These are phyloP conservation scores for Ogataea degrootiae DNA, from an alignment of 805 yeast species.

Conservation along the genomic window DNA sequence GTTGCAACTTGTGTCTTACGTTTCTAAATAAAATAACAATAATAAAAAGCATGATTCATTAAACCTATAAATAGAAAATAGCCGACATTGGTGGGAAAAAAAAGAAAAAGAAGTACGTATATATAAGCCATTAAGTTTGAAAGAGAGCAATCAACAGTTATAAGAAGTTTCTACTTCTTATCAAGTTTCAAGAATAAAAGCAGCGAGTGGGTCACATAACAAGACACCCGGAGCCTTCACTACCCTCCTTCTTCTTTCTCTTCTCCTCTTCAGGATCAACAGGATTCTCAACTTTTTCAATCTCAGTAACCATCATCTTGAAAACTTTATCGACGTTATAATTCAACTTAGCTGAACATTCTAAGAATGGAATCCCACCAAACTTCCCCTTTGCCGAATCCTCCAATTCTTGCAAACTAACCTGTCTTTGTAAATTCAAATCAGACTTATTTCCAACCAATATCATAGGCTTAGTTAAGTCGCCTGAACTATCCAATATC, in stretches of 20 bases:
- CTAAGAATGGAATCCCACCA: constrained; percentile 39
- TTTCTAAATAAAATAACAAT: too few relatives aligned
- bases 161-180: too few relatives aligned
- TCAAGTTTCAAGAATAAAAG: too few relatives aligned
- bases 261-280: constrained; percentile 6
- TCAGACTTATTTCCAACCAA: constrained; percentile 51
- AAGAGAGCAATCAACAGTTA: too few relatives aligned
- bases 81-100: too few relatives aligned
- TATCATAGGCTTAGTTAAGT: constrained; percentile 42
- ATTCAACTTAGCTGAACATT: constrained; percentile 46
- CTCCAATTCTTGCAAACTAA: constrained; percentile 47
- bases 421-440: constrained; percentile 52
- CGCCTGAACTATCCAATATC: constrained; percentile 62
- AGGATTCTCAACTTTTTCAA: constrained; percentile 37
- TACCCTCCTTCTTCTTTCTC: neutral
- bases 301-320: constrained; percentile 52
- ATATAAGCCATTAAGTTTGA: too few relatives aligned
- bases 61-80: too few relatives aligned
- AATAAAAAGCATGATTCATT: too few relatives aligned
- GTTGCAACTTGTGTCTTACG: too few relatives aligned
- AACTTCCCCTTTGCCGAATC: constrained; percentile 36
- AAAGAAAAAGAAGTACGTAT: too few relatives aligned
- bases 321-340: constrained; percentile 48
- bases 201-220: neutral
- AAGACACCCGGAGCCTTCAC: neutral